Percentiles rank a stretch among this genome's conserved stretches.
Evolutionary conservation across 2,329 filamentous ascomycete genomes (phyloP).

Genomic region (Hymenoscyphus infarciens): DNA sequence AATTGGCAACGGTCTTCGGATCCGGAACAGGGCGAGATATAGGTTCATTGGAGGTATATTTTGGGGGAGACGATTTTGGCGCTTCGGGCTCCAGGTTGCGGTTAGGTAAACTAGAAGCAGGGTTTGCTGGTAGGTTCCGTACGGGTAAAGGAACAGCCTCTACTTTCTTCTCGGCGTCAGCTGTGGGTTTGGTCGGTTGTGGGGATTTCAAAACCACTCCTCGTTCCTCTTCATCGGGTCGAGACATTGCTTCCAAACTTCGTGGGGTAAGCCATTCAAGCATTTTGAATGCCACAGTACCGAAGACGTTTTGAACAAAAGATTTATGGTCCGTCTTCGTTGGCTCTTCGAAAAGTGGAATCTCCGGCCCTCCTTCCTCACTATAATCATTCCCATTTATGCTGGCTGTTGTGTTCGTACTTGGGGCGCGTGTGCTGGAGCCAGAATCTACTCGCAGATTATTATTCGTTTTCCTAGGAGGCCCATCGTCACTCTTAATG

Average conservation of each 20-base stretch:
- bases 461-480: not conserved
- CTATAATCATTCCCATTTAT: not conserved
- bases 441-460: not conserved
- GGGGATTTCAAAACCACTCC: not conserved
- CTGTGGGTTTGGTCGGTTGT: not conserved
- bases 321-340: slow-evolving; percentile 55
- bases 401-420: not conserved
- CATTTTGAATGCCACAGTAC: slow-evolving; percentile 65
- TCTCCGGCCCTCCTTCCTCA: not conserved
- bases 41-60: slow-evolving; percentile 2
- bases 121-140: not conserved
- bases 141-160: not conserved
- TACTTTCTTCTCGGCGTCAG: not conserved
- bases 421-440: not conserved
- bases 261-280: slow-evolving; percentile 65
- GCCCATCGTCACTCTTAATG: not conserved
- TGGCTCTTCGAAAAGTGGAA: slow-evolving; percentile 20
- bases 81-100: not conserved
- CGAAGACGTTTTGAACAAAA: slow-evolving; percentile 63
- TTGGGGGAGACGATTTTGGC: slow-evolving; percentile 1
- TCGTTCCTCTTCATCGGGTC: slow-evolving; percentile 13
- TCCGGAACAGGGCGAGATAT: slow-evolving; percentile 4
- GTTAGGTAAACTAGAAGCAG: not conserved
- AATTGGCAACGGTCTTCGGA: slow-evolving; percentile 13
- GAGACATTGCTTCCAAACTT: slow-evolving; percentile 31